A percentile compares a stretch with the other conserved stretches of the same genome.
Evolutionary conservation across 768 basidiomycete species (phyloP).

Genomic region (Pleurotus salmoneostramineus): DNA sequence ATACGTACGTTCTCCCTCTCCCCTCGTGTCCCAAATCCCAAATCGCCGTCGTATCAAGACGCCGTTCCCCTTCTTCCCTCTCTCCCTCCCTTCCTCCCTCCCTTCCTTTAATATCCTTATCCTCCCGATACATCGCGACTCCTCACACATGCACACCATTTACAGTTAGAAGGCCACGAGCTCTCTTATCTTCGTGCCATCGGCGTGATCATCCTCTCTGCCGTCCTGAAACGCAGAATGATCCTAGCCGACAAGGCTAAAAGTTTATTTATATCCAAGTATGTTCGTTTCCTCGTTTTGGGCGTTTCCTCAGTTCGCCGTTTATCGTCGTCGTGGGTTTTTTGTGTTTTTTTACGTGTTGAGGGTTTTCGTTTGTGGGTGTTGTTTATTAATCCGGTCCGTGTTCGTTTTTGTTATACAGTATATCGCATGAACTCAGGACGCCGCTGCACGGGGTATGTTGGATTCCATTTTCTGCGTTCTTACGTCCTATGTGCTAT

Average conservation of each 20-base stretch:
- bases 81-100: no score
- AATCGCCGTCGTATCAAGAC: no score
- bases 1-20: constrained; percentile 47
- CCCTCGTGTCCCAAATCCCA: not conserved
- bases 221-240: constrained; percentile 90
- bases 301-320: not conserved
- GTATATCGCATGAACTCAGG: constrained; percentile 87
- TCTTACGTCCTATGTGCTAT: not conserved
- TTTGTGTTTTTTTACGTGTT: no score
- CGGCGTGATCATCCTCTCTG: constrained; percentile 90
- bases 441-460: constrained; percentile 89
- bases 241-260: constrained; percentile 94
- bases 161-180: constrained; percentile 84
- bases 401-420: constrained; percentile 20
- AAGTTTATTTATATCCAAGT: constrained; percentile 91
- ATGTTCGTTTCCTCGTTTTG: constrained; percentile 17
- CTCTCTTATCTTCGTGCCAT: constrained; percentile 90
- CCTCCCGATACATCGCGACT: no score
- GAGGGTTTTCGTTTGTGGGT: no score
- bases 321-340: no score
- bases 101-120: no score
- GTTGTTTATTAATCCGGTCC: not conserved
- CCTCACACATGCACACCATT: no score
- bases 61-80: no score
- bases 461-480: not conserved